Base-by-base conservation (phyloP, 139 green algal species). In the Astrephomene gubernaculifera region DNA sequence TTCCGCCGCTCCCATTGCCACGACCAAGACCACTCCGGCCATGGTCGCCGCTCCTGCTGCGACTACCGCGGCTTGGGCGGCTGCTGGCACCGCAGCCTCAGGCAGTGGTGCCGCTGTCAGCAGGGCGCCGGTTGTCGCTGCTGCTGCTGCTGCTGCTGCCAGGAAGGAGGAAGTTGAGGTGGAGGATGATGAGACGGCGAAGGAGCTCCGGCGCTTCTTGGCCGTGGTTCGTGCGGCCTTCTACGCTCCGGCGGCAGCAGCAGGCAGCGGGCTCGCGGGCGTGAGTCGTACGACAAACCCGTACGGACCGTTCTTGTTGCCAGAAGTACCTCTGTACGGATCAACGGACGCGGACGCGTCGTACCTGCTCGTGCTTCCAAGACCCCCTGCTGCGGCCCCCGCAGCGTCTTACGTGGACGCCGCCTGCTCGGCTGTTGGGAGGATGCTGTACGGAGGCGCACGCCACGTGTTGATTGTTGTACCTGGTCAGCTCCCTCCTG, bases 391-490 rank as follows among this genome's bases (percentile, higher is more conserved):
- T 36, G 79, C 43, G 7, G 1, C 64, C 31, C 6, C 31, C 49
- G 49, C 72, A 4, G 68, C 38, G 1, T 38, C 49, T 4, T 39
- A 63, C 43, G 22, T 39, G 3, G 65, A 39, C 45, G 79, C 65
- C 19, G 65, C 33, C 6, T 43, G 45, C 24, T 22, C 21, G 1
- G 53, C 73, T 2, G n/a, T 27, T 0, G 57, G 10, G 24, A 22
- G 24, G 21, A 41, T 36, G 9, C 43, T 84, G 31, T 70, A 68
- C 24, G 36, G 61, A 60, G 87, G 84, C 49, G 87, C 82, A 1
- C 69, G 82, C 29, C 36, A 74, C 38, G 41, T 90, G 44, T 24
- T 90, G 43, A 5, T 88, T 35, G 35, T 93, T 27, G 65, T 81
- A 25, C 75, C 85, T 24, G 45, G 76, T 27, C 33, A 31, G 31